Evolutionary conservation across 257 asterid genomes (phyloP).

Genomic region (Capsicum rhomboideum): DNA sequence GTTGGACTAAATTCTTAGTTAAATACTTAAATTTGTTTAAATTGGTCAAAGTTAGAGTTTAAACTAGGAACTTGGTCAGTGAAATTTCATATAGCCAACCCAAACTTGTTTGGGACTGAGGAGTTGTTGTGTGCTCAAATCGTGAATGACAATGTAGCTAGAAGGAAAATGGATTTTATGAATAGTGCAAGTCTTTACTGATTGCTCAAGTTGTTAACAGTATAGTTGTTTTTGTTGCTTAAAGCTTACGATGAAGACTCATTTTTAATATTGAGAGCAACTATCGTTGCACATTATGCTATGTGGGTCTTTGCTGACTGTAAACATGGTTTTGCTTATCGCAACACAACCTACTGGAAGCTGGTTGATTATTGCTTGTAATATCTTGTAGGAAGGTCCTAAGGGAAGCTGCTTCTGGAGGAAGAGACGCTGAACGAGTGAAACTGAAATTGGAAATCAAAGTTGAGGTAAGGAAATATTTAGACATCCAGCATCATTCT

Average conservation of each 20-base stretch:
- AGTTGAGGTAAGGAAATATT: constrained; percentile 49
- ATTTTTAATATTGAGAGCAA: background rate
- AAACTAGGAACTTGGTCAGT: background rate
- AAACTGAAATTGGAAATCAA: constrained; percentile 74
- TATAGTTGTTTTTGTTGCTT: background rate
- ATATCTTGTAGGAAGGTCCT: constrained; percentile 62
- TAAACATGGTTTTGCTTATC: background rate
- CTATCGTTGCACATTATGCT: background rate
- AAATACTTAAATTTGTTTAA: background rate
- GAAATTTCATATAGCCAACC: background rate
- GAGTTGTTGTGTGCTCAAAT: background rate
- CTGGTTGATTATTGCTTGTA: background rate
- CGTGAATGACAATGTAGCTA: background rate
- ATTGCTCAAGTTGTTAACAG: background rate
- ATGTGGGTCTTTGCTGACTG: background rate
- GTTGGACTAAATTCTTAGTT: background rate
- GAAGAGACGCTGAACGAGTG: constrained; percentile 83
- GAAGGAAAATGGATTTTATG: background rate
- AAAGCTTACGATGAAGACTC: background rate
- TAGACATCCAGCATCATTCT: background rate
- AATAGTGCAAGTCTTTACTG: background rate
- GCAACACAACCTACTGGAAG: background rate
- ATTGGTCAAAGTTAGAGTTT: background rate
- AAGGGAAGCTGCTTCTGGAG: constrained; percentile 92
- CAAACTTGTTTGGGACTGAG: background rate